Evolutionary conservation across 306 rosid species (phyloP), one percentile per base, ranked within the genome.

Genomic region (Senna siamea): DNA sequence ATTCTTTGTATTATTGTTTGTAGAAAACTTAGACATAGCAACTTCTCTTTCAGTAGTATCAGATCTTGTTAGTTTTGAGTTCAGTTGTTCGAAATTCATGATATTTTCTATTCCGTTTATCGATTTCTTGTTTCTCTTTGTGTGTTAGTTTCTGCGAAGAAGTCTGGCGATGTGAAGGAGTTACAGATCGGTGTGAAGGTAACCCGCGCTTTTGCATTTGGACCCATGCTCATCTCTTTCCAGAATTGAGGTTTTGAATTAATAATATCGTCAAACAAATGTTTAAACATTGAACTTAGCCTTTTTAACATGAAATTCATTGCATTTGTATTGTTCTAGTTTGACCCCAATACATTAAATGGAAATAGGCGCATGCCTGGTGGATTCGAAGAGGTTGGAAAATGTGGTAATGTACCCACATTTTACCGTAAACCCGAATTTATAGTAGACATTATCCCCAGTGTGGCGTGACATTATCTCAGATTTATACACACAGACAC

Each of bases 111-210:
- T 22, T 48, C 0, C 4, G 10, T 35, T 66, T 12, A 69, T 75
- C 62, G 14, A 22, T 63, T 78, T 55, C 14, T 8, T 32, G 6
- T 64, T 52, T 19, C 14, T 30, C 18, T 28, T 66, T 30, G 12
- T 40, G 20, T 13, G 32, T 75, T 69, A 94, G 99, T 79, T 80
- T 86, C 78, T 72, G 92, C 92, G 12, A 89, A 78, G 83, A 85
- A 83, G 70, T 51, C 57, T 0, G 72, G 65, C 8, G 99, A 94
- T 79, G 99, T 94, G 41, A 89, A 84, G 3, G 93, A 87, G 68
- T 82, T 92, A 76, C 98, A 92, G 89, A 90, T 95, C 73, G 98
- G 96, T 53, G 93, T 95, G 64, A 92, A 93, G 99, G 99, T 94
- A 75, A 70, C 59, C 5, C 69, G 18, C 58, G 22, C 10, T 7